A percentile compares a stretch with the other conserved stretches of the same genome.
These are phyloP conservation scores for Tricholomella constricta DNA, from an alignment of 768 basidiomycete species.

Conservation along the genomic window DNA sequence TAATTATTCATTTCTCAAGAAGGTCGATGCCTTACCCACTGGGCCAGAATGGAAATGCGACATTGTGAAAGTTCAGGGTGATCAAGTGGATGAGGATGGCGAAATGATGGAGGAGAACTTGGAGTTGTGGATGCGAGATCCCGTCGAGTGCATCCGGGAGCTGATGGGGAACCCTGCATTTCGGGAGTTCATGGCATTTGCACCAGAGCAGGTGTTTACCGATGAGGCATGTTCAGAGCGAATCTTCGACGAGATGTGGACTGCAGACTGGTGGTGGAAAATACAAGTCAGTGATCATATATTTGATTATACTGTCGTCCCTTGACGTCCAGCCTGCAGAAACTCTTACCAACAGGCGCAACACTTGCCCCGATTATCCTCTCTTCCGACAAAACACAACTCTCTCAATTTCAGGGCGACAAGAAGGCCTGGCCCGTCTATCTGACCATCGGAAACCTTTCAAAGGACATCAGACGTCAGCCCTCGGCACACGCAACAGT, in stretches of 20 bases:
- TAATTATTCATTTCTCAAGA: constrained; percentile 6
- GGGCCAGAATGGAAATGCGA: constrained; percentile 14
- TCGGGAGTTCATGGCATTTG: constrained; percentile 24
- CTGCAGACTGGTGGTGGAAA: no score
- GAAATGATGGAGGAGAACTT: constrained; percentile 7
- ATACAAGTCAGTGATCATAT: constrained; percentile 31
- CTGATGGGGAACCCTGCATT: constrained; percentile 34
- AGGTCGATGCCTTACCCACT: constrained; percentile 12
- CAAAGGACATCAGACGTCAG: constrained; percentile 27
- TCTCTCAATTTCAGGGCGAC: constrained; percentile 36
- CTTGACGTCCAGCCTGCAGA: neutral
- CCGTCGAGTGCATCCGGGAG: no score
- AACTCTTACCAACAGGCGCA: constrained; percentile 21
- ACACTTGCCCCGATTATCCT: constrained; percentile 38
- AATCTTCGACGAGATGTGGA: constrained; percentile 20
- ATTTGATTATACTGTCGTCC: no score
- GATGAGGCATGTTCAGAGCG: constrained; percentile 9
- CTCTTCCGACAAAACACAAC: constrained; percentile 30
- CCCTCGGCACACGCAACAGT: no score
- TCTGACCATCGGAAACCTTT: constrained; percentile 38
- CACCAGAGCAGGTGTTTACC: constrained; percentile 24
- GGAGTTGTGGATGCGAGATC: constrained; percentile 21
- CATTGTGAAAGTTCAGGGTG: constrained; percentile 7
- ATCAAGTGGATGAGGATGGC: neutral
- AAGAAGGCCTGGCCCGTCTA: constrained; percentile 44